phyloP scores from a whole-genome alignment of 2,329 filamentous ascomycete genomes.

The Ophiostoma sp. region DNA sequence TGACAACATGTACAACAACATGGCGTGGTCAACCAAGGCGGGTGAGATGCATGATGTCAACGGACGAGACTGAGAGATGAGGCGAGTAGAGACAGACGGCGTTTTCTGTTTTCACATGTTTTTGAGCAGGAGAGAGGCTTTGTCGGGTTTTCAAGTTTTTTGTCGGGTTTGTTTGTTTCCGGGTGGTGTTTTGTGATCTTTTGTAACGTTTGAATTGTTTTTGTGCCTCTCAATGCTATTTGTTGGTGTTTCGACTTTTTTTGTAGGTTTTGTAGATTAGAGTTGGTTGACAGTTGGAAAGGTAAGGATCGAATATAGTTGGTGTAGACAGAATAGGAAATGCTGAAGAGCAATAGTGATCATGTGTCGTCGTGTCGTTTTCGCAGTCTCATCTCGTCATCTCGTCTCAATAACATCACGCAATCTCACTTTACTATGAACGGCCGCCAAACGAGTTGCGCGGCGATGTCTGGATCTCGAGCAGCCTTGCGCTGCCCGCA shows the following conservation, averaged over 20 bases:
- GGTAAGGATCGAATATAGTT: conserved; percentile 14
- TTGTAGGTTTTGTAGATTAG: not conserved
- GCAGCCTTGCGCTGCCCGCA: conserved; percentile 59
- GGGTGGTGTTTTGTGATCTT: not conserved
- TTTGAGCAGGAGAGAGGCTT: conserved; percentile 2
- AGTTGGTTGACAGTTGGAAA: conserved; percentile 4
- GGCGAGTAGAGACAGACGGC: not conserved
- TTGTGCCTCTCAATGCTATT: not conserved
- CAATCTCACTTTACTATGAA: not conserved
- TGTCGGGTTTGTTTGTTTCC: not conserved
- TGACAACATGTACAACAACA: not conserved
- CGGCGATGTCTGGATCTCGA: not conserved
- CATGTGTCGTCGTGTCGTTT: not conserved
- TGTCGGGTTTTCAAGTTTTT: conserved; percentile 3
- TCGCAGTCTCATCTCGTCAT: not conserved
- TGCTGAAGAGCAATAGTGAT: conserved; percentile 9
- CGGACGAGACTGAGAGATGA: not conserved
- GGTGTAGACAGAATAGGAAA: conserved; percentile 9
- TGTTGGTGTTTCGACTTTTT: conserved; percentile 2
- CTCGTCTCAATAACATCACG: not conserved
- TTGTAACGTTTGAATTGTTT: not conserved
- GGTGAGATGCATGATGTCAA: not conserved
- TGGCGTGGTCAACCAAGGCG: not conserved
- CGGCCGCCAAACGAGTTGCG: conserved; percentile 7
- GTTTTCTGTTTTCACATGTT: conserved; percentile 4